These are phyloP conservation scores for Aspergillaceae sp. DNA, from an alignment of 2,329 filamentous ascomycete species.

Conservation along the genomic window DNA sequence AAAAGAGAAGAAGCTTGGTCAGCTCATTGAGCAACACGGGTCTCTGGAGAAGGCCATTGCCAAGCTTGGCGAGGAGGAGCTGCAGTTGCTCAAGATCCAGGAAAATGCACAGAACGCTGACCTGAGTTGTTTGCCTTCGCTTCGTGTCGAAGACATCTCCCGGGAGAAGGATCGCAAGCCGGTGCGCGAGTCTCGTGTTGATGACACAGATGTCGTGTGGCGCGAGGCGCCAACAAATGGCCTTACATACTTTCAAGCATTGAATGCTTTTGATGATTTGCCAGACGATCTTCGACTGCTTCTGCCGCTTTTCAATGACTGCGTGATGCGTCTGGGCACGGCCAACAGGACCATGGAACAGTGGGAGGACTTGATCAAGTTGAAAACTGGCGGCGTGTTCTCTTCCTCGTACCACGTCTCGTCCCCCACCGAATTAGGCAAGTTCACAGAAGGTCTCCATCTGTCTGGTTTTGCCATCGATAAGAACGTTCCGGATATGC, in stretches of 20 bases:
- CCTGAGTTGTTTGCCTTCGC: slow-evolving; percentile 75
- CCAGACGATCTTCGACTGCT: slow-evolving; percentile 77
- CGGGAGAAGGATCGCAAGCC: slow-evolving; percentile 67
- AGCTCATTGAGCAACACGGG: slow-evolving; percentile 59
- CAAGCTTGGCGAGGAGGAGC: slow-evolving; percentile 66
- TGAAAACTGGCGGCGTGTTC: slow-evolving; percentile 86
- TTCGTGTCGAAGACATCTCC: slow-evolving; percentile 83
- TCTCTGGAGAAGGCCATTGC: slow-evolving; percentile 62
- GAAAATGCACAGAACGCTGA: slow-evolving; percentile 77
- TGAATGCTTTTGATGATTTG: slow-evolving; percentile 69
- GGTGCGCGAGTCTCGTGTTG: slow-evolving; percentile 48
- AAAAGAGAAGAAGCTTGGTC: slow-evolving; percentile 63
- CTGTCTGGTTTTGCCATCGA: slow-evolving; percentile 84
- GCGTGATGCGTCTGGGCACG: slow-evolving; percentile 87
- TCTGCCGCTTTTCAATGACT: slow-evolving; percentile 82
- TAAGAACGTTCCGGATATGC: slow-evolving; percentile 83
- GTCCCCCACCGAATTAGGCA: slow-evolving; percentile 61
- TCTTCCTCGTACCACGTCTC: slow-evolving; percentile 77
- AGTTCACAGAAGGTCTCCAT: slow-evolving; percentile 70
- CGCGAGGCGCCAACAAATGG: slow-evolving; percentile 90
- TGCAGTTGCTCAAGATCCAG: slow-evolving; percentile 72
- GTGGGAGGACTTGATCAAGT: slow-evolving; percentile 88
- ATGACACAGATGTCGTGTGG: slow-evolving; percentile 70
- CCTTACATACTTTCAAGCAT: slow-evolving; percentile 86
- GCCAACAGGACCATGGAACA: slow-evolving; percentile 84